Percentiles rank a stretch among this genome's conserved stretches.
Evolutionary conservation across 352 stramenopile species (phyloP).

Genomic region (Phytophthora citricola): DNA sequence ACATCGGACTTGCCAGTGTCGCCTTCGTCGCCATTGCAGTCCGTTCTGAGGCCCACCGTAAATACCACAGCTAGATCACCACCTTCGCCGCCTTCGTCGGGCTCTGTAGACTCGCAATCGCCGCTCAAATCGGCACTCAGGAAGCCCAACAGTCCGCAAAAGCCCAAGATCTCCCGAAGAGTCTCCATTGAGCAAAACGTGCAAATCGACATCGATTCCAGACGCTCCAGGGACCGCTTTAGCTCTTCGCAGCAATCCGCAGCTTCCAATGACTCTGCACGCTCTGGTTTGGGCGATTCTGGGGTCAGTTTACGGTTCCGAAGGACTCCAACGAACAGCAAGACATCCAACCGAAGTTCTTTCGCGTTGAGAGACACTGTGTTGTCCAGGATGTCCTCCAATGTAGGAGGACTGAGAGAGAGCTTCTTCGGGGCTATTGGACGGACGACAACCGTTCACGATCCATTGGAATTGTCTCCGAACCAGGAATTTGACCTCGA

Average conservation of each 20-base stretch:
- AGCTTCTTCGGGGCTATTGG: conserved; percentile 66
- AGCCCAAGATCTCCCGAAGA: conserved; percentile 21
- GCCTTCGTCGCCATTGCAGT: conserved; percentile 31
- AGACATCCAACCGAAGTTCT: conserved; percentile 40
- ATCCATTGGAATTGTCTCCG: conserved; percentile 69
- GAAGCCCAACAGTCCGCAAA: conserved; percentile 16
- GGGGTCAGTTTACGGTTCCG: conserved; percentile 37
- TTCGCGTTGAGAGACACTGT: conserved; percentile 46
- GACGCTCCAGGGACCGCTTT: conserved; percentile 11
- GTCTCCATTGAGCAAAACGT: conserved; percentile 38
- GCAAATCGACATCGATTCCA: conserved; percentile 5
- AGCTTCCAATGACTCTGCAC: conserved; percentile 14
- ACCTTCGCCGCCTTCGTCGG: conserved; percentile 1
- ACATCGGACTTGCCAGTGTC: conserved; percentile 20
- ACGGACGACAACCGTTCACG: conserved; percentile 25
- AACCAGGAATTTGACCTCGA: conserved; percentile 79
- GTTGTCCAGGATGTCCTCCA: conserved; percentile 53
- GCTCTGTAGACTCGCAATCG: conserved; percentile 10
- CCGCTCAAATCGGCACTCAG: conserved; percentile 29
- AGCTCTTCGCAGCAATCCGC: conserved; percentile 37
- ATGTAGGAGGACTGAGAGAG: conserved; percentile 51
- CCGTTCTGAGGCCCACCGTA: conserved; percentile 2
- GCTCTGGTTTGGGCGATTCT: conserved; percentile 26
- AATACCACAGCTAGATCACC: conserved; percentile 1
- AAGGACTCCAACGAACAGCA: conserved; percentile 42